Conservation (phyloP, 1,284 basidiomycete species). For the Cutaneotrichosporon cutaneum region DNA sequence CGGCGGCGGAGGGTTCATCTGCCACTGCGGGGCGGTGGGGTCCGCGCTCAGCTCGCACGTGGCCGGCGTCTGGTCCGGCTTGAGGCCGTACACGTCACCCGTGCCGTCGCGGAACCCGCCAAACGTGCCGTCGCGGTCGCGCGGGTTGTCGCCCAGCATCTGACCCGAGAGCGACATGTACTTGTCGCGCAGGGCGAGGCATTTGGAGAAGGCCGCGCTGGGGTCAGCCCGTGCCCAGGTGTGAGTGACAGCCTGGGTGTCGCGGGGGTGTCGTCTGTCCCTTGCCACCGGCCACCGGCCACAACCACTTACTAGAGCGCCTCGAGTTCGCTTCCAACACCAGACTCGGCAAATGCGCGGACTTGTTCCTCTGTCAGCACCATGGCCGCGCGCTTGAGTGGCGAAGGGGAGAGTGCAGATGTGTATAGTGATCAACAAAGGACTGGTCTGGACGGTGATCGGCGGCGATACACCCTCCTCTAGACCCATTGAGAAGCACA, state of each 20-base stretch:
- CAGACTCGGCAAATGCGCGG: slow-evolving; percentile 50
- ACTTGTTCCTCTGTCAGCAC: slow-evolving; percentile 46
- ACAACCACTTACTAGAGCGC: slow-evolving; percentile 50
- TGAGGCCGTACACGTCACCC: slow-evolving; percentile 66
- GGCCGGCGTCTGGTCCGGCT: slow-evolving; percentile 60
- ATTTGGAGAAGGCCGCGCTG: slow-evolving; percentile 64
- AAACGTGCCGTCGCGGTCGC: slow-evolving; percentile 78
- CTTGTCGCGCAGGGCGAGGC: slow-evolving; percentile 85
- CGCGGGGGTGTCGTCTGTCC: not conserved
- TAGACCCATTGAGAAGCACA: too few species aligned
- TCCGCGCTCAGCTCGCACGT: slow-evolving; percentile 31
- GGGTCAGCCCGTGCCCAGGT: slow-evolving; percentile 1
- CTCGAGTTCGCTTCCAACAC: slow-evolving; percentile 53
- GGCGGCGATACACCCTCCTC: not conserved
- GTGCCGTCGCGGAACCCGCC: slow-evolving; percentile 60
- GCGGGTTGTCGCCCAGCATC: slow-evolving; percentile 84
- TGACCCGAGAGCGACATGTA: slow-evolving; percentile 83
- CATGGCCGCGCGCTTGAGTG: not conserved
- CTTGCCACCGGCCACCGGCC: not conserved
- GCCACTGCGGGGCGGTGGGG: slow-evolving; percentile 58
- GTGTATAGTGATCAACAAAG: not conserved
- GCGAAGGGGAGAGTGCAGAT: not conserved
- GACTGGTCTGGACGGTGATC: not conserved
- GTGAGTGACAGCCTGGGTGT: not conserved
- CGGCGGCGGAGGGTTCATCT: slow-evolving; percentile 83